Base-by-base conservation (phyloP, 2,329 filamentous ascomycete genomes). In the Pseudofabraea citricarpa region DNA sequence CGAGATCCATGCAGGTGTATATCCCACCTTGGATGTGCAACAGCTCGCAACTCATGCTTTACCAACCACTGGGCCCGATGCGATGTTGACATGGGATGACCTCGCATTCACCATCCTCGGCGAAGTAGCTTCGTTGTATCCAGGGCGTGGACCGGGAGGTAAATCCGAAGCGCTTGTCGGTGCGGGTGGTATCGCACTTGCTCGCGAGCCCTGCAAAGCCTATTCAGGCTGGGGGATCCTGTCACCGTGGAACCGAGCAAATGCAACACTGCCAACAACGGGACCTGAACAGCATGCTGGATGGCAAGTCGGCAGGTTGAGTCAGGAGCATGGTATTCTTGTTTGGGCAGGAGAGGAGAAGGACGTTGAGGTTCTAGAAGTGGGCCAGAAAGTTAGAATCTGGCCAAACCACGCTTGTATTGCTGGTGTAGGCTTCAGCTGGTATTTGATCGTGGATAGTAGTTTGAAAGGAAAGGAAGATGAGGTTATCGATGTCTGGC, bases 321-420 rank as follows among this genome's bases (percentile, higher is more conserved):
- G 81, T 50, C 87, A 91, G 65, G 87, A 93, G 65, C 87, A 91
- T 64, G 85, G 84, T 0, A 79, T 89, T 42, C 57, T 91, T 54
- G 70, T 67, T 1, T 89, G 83, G 78, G 64, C 68, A 12, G 64
- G 67, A 1, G 50, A 58, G 10, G 65, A 70, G 29, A 72, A 70
- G 0, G 61, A 68, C 9, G 61, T 68, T n/a, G 63, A 74, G 37
- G 58, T 65, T 36, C 58, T 88, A 45, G 50, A 62, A 2, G 68
- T 87, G 23, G 86, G 87, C 1, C 76, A 88, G 57, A 79, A 79
- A 56, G 64, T 90, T 20, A 71, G 79, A 45, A 67, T 91, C 6
- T 90, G 83, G 80, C 86, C 87, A 0, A 91, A 91, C 55, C 87
- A 93, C 65, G 80, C 86, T 26, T 93, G 87, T 60, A 83, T 91